Conservation (phyloP, 225 moss, liverwort and hornwort species). For the Pleurozium schreberi region DNA sequence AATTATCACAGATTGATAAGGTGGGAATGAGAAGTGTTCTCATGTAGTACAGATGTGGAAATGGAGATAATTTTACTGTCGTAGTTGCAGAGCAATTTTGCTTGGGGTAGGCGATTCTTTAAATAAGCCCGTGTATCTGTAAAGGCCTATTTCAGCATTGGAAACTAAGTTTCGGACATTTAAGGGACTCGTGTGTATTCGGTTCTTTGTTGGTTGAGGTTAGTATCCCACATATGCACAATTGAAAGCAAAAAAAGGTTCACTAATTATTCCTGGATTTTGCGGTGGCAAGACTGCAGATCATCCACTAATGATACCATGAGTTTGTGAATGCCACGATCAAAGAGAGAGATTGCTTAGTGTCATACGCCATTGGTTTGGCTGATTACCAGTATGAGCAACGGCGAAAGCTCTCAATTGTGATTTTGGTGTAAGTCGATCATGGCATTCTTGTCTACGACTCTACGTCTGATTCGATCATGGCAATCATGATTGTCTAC, state of each 20-base stretch:
- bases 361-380: neutral
- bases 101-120: conserved; percentile 12
- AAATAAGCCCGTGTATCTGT: neutral
- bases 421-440: neutral
- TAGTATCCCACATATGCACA: too few species aligned
- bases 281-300: neutral
- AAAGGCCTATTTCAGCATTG: neutral
- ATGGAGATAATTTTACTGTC: neutral
- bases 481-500: neutral
- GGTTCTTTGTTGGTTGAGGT: neutral
- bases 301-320: neutral
- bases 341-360: neutral
- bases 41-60: neutral
- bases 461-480: neutral
- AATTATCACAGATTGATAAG: neutral
- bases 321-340: neutral
- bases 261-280: neutral
- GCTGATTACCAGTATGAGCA: neutral
- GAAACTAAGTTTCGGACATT: neutral
- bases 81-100: neutral
- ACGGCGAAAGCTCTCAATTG: neutral
- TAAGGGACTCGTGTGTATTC: neutral
- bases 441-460: neutral
- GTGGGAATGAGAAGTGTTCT: neutral
- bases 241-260: neutral